Evolutionary conservation across 176 grass and related monocot species (phyloP).

Genomic region (Secale cereale): DNA sequence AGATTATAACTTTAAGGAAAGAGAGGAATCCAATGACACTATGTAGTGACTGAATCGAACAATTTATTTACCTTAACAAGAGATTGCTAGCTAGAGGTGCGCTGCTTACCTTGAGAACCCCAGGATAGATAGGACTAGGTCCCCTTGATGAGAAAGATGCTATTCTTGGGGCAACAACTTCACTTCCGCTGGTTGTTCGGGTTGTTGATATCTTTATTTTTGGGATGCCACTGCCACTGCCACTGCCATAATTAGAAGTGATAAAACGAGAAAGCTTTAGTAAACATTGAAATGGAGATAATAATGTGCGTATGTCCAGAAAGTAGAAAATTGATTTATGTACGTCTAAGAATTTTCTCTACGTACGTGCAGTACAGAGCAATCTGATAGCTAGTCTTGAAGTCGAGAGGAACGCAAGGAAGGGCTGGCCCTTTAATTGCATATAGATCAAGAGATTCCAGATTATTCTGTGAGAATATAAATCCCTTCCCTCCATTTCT

Average conservation of each 20-base stretch:
- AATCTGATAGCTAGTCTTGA: slow-evolving; percentile 19
- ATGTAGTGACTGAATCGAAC: too few species aligned
- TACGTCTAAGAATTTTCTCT: too few species aligned
- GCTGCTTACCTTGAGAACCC: slow-evolving; percentile 39
- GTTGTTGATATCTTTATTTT: slow-evolving; percentile 23
- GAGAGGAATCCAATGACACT: too few species aligned
- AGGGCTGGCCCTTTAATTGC: not conserved
- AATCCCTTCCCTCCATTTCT: slow-evolving; percentile 12
- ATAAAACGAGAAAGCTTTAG: not conserved
- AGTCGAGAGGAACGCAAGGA: slow-evolving; percentile 16
- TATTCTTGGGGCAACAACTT: slow-evolving; percentile 28
- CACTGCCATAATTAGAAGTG: not conserved
- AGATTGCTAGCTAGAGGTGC: not conserved
- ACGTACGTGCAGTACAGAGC: not conserved
- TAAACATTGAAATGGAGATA: too few species aligned
- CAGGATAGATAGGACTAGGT: slow-evolving; percentile 7
- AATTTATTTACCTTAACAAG: not conserved
- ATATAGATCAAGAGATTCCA: too few species aligned
- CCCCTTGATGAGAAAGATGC: slow-evolving; percentile 46
- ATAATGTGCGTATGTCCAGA: too few species aligned
- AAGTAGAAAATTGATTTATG: too few species aligned
- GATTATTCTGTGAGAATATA: slow-evolving; percentile 16
- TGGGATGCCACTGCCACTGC: not conserved
- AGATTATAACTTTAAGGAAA: too few species aligned
- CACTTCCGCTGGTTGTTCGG: not conserved